Conservation (phyloP, 768 basidiomycete genomes). For the Coprinopsis marcescibilis region DNA sequence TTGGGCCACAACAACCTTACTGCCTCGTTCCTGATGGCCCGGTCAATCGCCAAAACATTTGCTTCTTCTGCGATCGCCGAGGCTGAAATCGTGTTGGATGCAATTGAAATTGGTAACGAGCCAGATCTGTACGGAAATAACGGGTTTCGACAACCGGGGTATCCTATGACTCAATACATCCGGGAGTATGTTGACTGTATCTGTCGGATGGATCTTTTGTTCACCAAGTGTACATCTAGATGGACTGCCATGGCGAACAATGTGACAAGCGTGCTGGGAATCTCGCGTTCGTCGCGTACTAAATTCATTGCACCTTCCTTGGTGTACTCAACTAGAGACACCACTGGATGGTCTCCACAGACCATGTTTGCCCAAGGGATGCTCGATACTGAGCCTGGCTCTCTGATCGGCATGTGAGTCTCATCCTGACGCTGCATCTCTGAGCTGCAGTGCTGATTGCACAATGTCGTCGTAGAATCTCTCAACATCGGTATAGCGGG, state of each 20-base stretch:
- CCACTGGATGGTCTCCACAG: constrained; percentile 54
- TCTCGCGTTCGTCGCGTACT: constrained; percentile 32
- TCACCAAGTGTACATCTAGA: constrained; percentile 22
- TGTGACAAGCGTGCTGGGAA: constrained; percentile 33
- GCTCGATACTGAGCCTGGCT: constrained; percentile 40
- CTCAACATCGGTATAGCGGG: constrained; percentile 55
- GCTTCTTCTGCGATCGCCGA: constrained; percentile 29
- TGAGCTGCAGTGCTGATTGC: not conserved
- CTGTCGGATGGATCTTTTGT: not conserved
- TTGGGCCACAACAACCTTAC: constrained; percentile 50
- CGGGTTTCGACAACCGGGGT: constrained; percentile 33
- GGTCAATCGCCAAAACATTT: constrained; percentile 46
- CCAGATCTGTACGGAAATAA: constrained; percentile 49
- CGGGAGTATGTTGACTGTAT: constrained; percentile 35
- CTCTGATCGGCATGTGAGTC: constrained; percentile 47
- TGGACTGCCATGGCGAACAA: constrained; percentile 50
- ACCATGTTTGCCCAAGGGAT: constrained; percentile 49
- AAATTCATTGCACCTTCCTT: constrained; percentile 47
- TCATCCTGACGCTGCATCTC: not conserved
- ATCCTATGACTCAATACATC: constrained; percentile 40
- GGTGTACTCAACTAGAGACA: constrained; percentile 41
- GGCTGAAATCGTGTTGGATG: constrained; percentile 44
- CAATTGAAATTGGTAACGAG: constrained; percentile 62
- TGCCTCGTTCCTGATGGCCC: constrained; percentile 40
- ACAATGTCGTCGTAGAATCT: constrained; percentile 34